These are phyloP conservation scores for Phytopythium chamaehyphon DNA, from an alignment of 352 stramenopile species.

Conservation along the genomic window DNA sequence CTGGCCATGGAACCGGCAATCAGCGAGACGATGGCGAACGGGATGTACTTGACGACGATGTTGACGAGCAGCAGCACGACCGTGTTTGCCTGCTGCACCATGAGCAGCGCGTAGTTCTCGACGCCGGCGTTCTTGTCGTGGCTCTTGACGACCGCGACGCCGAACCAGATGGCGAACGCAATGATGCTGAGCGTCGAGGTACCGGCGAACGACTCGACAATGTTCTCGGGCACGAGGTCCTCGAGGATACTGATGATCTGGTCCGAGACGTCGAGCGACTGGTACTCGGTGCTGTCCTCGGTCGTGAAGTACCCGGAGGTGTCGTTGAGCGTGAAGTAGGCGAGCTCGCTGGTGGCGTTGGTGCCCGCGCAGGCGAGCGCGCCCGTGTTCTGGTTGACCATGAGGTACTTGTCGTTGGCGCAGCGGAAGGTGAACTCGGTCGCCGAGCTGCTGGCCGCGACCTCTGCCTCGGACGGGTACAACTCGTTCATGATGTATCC, in stretches of 20 bases:
- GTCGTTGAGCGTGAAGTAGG: conserved; percentile 56
- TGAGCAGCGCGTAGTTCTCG: conserved; percentile 63
- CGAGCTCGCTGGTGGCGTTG: conserved; percentile 19
- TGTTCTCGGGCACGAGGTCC: conserved; percentile 65
- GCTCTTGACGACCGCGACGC: conserved; percentile 57
- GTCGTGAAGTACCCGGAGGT: conserved; percentile 37
- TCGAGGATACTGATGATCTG: conserved; percentile 69
- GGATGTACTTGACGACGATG: conserved; percentile 59
- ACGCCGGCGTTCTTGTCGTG: conserved; percentile 40
- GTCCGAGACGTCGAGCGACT: conserved; percentile 52
- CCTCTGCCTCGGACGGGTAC: conserved; percentile 17
- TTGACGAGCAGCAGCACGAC: conserved; percentile 73
- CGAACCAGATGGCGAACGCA: conserved; percentile 66
- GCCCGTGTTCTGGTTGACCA: conserved; percentile 18
- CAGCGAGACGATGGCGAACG: conserved; percentile 69
- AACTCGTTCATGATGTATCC: conserved; percentile 42
- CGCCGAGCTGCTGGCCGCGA: conserved; percentile 12
- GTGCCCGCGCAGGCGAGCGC: conserved; percentile 35
- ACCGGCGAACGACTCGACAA: conserved; percentile 54
- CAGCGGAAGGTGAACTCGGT: conserved; percentile 38
- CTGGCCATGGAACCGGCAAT: conserved; percentile 58
- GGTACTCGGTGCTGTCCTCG: conserved; percentile 22
- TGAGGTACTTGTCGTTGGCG: conserved; percentile 37
- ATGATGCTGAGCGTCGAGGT: conserved; percentile 67
- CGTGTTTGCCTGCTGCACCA: conserved; percentile 63